A percentile compares a stretch with the other conserved stretches of the same genome.
Evolutionary conservation across 108 stramenopile species (phyloP).

Genomic region (Cyclotella cryptica): DNA sequence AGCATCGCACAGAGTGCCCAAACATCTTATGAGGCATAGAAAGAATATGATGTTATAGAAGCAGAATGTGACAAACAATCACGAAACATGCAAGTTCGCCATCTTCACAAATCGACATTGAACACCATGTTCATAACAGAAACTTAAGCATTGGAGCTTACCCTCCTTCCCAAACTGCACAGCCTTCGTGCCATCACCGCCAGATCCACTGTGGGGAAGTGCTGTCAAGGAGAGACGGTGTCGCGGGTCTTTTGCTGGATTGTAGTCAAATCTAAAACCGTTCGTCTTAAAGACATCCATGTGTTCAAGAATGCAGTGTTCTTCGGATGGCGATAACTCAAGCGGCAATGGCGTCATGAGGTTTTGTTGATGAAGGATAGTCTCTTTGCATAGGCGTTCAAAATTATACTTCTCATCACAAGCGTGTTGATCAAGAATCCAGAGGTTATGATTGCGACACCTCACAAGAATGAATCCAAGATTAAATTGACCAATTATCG

Average conservation of each 20-base stretch:
- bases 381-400: slow-evolving; percentile 71
- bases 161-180: slow-evolving; percentile 92
- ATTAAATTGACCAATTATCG: slow-evolving; percentile 95
- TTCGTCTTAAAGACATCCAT: slow-evolving; percentile 91
- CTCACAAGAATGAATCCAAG: slow-evolving; percentile 93
- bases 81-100: too few species aligned
- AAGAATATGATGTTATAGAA: too few species aligned
- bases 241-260: slow-evolving; percentile 76
- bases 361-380: slow-evolving; percentile 84
- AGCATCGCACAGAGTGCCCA: slow-evolving; percentile 89
- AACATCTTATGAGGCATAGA: slow-evolving; percentile 62
- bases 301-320: slow-evolving; percentile 90
- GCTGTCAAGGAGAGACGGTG: slow-evolving; percentile 87
- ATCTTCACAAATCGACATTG: neutral
- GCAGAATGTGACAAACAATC: too few species aligned
- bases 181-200: slow-evolving; percentile 83
- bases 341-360: slow-evolving; percentile 83
- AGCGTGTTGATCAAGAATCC: slow-evolving; percentile 97
- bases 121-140: neutral
- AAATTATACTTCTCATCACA: slow-evolving; percentile 89
- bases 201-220: slow-evolving; percentile 90
- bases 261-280: slow-evolving; percentile 89
- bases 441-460: slow-evolving; percentile 82
- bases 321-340: slow-evolving; percentile 89
- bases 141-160: neutral